A percentile compares a stretch with the other conserved stretches of the same genome.
Conservation (phyloP, 805 yeast species). For the Pichia sporocuriosa region DNA sequence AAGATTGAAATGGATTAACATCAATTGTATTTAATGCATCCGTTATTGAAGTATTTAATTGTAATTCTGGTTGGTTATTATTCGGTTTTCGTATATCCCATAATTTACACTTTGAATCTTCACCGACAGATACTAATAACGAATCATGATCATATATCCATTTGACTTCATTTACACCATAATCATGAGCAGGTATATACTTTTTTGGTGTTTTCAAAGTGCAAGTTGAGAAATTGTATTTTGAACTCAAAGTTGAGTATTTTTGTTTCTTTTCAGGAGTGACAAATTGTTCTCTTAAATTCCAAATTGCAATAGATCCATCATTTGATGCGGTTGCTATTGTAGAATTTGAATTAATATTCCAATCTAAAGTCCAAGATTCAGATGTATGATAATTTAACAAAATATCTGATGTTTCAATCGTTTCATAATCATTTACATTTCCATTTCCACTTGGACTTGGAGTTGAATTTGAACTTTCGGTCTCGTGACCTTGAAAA, state of each 20-base stretch:
- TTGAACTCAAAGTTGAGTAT: constrained; percentile 6
- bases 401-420: constrained; percentile 22
- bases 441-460: too few relatives aligned
- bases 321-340: constrained; percentile 56
- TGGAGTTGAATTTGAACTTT: too few relatives aligned
- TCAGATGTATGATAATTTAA: constrained; percentile 37
- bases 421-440: constrained; percentile 5
- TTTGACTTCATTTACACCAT: constrained; percentile 63
- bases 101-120: constrained; percentile 44
- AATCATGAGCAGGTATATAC: constrained; percentile 28
- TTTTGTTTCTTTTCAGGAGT: constrained; percentile 15
- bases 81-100: constrained; percentile 45
- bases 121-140: constrained; percentile 62
- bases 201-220: constrained; percentile 13
- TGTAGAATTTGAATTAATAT: constrained; percentile 50
- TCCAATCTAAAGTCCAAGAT: constrained; percentile 75
- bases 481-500: constrained; percentile 6
- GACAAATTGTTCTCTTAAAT: constrained; percentile 34
- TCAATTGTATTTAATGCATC: constrained; percentile 45
- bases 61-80: not conserved
- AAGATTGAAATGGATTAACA: constrained; percentile 50
- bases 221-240: constrained; percentile 10
- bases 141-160: constrained; percentile 62
- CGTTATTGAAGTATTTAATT: not conserved
- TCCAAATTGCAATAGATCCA: constrained; percentile 63